Conservation (phyloP, 73 alveolate genomes). For the Effrenium voratum region DNA sequence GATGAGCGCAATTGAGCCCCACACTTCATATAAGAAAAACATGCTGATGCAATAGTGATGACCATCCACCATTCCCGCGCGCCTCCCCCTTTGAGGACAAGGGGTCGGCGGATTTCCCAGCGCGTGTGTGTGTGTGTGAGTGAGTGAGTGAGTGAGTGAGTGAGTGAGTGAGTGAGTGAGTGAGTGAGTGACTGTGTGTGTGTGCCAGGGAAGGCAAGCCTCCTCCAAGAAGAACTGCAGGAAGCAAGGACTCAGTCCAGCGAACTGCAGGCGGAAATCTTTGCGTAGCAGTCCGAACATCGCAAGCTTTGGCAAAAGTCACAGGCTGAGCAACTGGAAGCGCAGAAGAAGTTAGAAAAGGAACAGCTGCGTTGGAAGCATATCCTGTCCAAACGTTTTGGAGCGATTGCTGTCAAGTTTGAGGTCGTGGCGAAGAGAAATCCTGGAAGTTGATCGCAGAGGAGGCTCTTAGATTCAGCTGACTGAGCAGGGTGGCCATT, state of each 20-base stretch:
- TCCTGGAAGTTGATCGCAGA: conserved; percentile 83
- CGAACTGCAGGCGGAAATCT: not conserved
- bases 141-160: not conserved
- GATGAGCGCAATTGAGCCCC: too few relatives aligned
- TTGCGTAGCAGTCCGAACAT: not conserved
- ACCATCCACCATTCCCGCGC: too few relatives aligned
- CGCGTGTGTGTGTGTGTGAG: not conserved
- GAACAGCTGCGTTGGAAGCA: conserved; percentile 40
- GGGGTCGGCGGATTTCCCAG: too few relatives aligned
- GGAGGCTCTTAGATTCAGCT: not conserved
- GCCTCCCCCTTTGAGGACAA: too few relatives aligned
- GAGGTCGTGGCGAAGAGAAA: conserved; percentile 73
- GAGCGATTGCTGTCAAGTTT: not conserved
- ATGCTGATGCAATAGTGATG: too few relatives aligned
- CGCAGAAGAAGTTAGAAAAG: conserved; percentile 52
- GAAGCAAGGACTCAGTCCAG: not conserved
- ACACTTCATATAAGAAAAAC: too few relatives aligned
- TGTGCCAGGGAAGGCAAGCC: conserved; percentile 6
- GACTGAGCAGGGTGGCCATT: not conserved
- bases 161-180: not conserved
- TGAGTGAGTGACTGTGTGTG: not conserved
- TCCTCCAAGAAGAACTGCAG: conserved; percentile 8
- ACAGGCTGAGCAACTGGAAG: conserved; percentile 51
- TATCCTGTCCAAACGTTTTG: not conserved
- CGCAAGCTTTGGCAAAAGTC: not conserved